Evolutionary conservation across 208 protist genomes (phyloP).

Genomic region (Leishmania tropica): DNA sequence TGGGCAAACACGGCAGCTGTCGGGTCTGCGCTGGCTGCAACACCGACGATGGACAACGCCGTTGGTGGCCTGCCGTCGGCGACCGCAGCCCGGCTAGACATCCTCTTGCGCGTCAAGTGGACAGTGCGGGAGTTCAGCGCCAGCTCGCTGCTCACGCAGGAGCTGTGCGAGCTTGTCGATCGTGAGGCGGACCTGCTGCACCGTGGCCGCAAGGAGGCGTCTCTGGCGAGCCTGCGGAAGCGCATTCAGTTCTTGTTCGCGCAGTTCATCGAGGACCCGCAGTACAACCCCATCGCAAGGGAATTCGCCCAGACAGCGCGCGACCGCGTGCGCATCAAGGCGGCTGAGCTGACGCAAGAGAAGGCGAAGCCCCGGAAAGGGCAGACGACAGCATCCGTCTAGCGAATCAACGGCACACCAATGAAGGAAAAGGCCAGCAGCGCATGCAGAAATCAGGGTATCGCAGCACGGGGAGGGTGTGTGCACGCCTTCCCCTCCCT

Average conservation of each 20-base stretch:
- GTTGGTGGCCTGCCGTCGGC: conserved; percentile 11
- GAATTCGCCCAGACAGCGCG: conserved; percentile 62
- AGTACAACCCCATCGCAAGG: conserved; percentile 95
- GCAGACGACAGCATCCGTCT: neutral
- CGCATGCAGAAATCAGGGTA: neutral
- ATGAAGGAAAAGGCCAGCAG: neutral
- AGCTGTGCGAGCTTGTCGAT: conserved; percentile 96
- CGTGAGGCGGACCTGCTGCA: conserved; percentile 97
- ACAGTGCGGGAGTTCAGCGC: conserved; percentile 96
- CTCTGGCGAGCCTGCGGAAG: conserved; percentile 77
- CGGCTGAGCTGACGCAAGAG: conserved; percentile 11
- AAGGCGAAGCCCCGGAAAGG: conserved; percentile 1
- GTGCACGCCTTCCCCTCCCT: neutral
- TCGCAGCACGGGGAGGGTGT: neutral
- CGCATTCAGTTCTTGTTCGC: conserved; percentile 93
- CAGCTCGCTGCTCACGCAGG: conserved; percentile 63
- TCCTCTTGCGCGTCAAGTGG: conserved; percentile 97
- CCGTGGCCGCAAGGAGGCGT: conserved; percentile 80
- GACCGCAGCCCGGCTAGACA: conserved; percentile 89
- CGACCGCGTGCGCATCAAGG: conserved; percentile 33
- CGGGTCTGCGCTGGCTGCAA: neutral
- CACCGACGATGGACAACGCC: neutral
- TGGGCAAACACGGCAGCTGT: neutral
- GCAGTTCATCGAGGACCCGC: conserved; percentile 94
- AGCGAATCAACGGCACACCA: neutral